phyloP scores from a whole-genome alignment of 139 green algal species.

The Zygnema cylindricum region DNA sequence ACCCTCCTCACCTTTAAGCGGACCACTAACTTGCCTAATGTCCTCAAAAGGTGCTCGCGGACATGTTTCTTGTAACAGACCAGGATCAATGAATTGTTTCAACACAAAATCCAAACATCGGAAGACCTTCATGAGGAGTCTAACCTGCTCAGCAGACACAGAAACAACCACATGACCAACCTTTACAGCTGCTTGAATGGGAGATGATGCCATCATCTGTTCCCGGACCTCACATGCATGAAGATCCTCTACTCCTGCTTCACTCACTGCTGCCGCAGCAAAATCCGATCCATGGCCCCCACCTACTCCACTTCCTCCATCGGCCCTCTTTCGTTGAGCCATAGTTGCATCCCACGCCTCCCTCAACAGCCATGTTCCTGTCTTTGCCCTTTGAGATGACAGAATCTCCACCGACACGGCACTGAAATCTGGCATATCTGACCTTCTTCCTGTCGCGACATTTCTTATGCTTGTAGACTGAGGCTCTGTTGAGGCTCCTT shows the following conservation, averaged over 20 bases:
- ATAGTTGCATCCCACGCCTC: conserved; percentile 2
- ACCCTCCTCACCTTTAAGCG: neutral
- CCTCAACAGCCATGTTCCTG: neutral
- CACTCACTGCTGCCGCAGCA: neutral
- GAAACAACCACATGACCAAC: neutral
- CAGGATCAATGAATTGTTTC: no score
- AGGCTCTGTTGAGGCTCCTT: no score
- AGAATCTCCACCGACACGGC: neutral
- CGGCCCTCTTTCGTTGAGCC: neutral
- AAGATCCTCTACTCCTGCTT: neutral
- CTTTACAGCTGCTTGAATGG: neutral
- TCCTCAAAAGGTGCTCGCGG: neutral
- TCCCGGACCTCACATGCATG: neutral
- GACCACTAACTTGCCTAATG: neutral
- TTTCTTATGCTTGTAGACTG: no score
- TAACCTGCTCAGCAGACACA: no score
- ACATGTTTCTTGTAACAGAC: no score
- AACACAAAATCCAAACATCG: no score
- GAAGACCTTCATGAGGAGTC: no score
- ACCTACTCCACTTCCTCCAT: conserved; percentile 12
- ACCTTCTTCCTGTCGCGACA: no score
- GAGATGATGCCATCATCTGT: neutral
- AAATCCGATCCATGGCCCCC: neutral
- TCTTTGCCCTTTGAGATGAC: neutral
- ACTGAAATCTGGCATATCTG: no score